phyloP scores from a whole-genome alignment of 768 basidiomycete genomes.

The Russula sp. region DNA sequence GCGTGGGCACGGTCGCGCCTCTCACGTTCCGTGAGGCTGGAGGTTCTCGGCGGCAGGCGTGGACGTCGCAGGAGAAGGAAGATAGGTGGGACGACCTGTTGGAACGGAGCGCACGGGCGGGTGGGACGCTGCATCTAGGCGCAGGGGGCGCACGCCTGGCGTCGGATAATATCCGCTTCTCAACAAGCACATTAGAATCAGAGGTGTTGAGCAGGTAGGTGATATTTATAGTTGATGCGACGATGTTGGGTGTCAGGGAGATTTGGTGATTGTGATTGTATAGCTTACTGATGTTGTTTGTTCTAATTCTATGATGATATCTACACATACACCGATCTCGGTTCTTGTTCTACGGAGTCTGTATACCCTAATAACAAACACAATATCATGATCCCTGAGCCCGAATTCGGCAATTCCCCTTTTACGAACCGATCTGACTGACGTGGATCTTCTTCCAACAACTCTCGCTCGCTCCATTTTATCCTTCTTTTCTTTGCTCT shows the following conservation, averaged over 20 bases:
- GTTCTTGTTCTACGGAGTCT: neutral
- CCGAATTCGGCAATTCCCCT: constrained; percentile 2
- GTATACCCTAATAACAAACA: neutral
- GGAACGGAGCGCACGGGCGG: constrained; percentile 59
- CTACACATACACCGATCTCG: neutral
- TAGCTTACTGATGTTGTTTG: neutral
- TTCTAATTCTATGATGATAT: neutral
- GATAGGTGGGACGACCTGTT: constrained; percentile 66
- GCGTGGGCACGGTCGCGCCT: constrained; percentile 26
- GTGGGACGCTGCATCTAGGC: constrained; percentile 64
- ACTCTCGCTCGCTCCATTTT: too few species aligned
- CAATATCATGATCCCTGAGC: too few species aligned
- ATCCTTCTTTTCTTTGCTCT: neutral
- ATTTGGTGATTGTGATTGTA: neutral
- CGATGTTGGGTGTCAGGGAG: neutral
- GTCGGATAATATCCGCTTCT: constrained; percentile 41
- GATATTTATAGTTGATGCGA: neutral
- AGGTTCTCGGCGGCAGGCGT: constrained; percentile 32
- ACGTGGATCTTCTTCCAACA: neutral
- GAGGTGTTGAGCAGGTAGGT: neutral
- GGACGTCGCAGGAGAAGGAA: constrained; percentile 66
- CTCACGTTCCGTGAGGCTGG: constrained; percentile 46
- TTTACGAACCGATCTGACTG: neutral
- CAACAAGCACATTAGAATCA: constrained; percentile 25
- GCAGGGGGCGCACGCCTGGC: constrained; percentile 34